phyloP scores from a whole-genome alignment of 108 stramenopile genomes.

The Cylindrotheca fusiformis region DNA sequence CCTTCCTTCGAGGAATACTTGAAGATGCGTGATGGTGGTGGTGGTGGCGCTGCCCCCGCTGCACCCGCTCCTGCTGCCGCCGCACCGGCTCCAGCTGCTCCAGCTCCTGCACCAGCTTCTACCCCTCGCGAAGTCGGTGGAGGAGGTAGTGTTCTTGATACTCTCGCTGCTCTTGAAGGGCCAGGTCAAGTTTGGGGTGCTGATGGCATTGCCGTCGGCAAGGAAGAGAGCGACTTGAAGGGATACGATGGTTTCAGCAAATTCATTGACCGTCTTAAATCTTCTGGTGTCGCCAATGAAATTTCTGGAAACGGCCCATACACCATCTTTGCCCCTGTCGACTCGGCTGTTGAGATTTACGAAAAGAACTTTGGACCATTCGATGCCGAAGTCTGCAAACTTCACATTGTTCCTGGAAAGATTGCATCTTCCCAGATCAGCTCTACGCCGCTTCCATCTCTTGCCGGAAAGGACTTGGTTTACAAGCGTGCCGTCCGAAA shows the following conservation, averaged over 20 bases:
- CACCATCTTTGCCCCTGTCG: slow-evolving; percentile 71
- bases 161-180: slow-evolving; percentile 48
- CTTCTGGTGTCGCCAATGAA: slow-evolving; percentile 47
- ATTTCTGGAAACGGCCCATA: slow-evolving; percentile 49
- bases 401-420: slow-evolving; percentile 56
- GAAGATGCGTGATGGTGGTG: slow-evolving; percentile 48
- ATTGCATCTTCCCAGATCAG: slow-evolving; percentile 32
- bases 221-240: slow-evolving; percentile 66
- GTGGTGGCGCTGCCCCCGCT: slow-evolving; percentile 1
- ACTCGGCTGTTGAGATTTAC: slow-evolving; percentile 52
- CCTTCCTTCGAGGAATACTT: slow-evolving; percentile 88
- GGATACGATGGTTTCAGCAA: slow-evolving; percentile 70
- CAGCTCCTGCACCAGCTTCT: slow-evolving; percentile 29
- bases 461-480: slow-evolving; percentile 41
- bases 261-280: slow-evolving; percentile 39
- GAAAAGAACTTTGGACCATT: slow-evolving; percentile 38
- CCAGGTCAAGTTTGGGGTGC: slow-evolving; percentile 73
- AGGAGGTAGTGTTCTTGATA: slow-evolving; percentile 18
- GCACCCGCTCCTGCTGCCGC: slow-evolving; percentile 23
- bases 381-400: slow-evolving; percentile 49
- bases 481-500: slow-evolving; percentile 62
- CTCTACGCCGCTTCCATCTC: slow-evolving; percentile 33
- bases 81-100: slow-evolving; percentile 36
- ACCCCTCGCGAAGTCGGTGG: slow-evolving; percentile 25
- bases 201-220: slow-evolving; percentile 58